Evolutionary conservation across 1,139 yeast genomes (phyloP).

Genomic region (Geotrichum histeridarum): DNA sequence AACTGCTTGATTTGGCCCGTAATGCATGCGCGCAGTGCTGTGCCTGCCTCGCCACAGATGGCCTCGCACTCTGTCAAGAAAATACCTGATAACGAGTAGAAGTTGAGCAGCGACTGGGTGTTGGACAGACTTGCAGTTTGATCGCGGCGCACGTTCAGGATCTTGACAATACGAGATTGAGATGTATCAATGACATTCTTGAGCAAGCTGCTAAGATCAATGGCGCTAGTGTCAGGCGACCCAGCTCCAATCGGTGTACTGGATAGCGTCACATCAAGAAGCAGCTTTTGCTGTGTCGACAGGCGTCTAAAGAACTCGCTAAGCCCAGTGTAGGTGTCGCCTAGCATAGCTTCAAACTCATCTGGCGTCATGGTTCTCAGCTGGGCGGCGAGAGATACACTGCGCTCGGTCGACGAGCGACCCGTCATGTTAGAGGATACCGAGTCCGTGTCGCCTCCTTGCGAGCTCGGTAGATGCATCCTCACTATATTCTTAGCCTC

Average conservation of each 20-base stretch:
- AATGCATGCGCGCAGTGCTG: constrained; percentile 60
- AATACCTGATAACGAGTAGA: constrained; percentile 61
- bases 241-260: constrained; percentile 15
- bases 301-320: constrained; percentile 71
- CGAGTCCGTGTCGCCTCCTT: constrained; percentile 25
- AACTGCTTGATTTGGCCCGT: constrained; percentile 63
- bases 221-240: constrained; percentile 13
- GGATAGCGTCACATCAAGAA: constrained; percentile 68
- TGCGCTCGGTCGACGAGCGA: constrained; percentile 30
- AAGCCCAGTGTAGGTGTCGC: constrained; percentile 55
- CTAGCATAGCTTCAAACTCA: constrained; percentile 71
- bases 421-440: constrained; percentile 28
- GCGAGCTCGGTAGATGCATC: constrained; percentile 50
- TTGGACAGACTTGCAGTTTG: constrained; percentile 55
- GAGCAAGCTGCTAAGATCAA: constrained; percentile 44
- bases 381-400: constrained; percentile 45
- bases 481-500: constrained; percentile 74
- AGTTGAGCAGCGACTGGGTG: constrained; percentile 50
- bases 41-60: constrained; percentile 66
- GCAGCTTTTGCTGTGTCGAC: constrained; percentile 69
- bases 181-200: constrained; percentile 65
- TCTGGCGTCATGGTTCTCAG: constrained; percentile 61
- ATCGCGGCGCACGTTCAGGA: constrained; percentile 72
- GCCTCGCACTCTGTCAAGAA: constrained; percentile 82
- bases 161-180: constrained; percentile 72